These are phyloP conservation scores for Chalara sp. DNA, from an alignment of 2,329 filamentous ascomycete species.

Conservation along the genomic window DNA sequence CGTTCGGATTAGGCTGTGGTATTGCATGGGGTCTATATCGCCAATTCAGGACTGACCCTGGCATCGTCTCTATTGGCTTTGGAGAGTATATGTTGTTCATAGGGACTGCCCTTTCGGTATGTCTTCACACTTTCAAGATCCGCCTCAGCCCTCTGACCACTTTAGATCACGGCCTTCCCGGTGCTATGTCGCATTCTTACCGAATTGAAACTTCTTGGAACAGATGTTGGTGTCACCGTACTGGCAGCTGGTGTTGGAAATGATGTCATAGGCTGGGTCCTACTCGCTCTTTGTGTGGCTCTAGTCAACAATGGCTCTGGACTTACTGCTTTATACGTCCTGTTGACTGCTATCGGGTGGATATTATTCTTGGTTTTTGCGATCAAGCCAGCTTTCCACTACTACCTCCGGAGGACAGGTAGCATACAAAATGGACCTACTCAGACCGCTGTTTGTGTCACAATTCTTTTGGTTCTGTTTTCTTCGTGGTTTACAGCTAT, in stretches of 20 bases:
- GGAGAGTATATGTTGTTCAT: slow-evolving; percentile 70
- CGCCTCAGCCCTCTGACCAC: not conserved
- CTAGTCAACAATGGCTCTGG: slow-evolving; percentile 84
- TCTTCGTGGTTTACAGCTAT: slow-evolving; percentile 85
- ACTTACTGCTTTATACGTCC: slow-evolving; percentile 75
- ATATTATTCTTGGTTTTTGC: slow-evolving; percentile 66
- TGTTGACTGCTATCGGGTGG: slow-evolving; percentile 71
- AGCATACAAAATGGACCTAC: slow-evolving; percentile 83
- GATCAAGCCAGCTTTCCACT: slow-evolving; percentile 69
- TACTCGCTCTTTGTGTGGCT: slow-evolving; percentile 87
- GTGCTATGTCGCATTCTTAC: slow-evolving; percentile 91
- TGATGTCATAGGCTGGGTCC: slow-evolving; percentile 85
- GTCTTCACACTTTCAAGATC: not conserved
- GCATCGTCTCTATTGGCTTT: slow-evolving; percentile 51
- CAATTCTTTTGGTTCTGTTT: slow-evolving; percentile 68
- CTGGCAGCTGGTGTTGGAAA: slow-evolving; percentile 89
- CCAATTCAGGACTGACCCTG: slow-evolving; percentile 48
- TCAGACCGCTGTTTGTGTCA: slow-evolving; percentile 77
- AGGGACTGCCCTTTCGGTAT: slow-evolving; percentile 73
- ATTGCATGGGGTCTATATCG: slow-evolving; percentile 78
- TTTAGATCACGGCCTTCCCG: slow-evolving; percentile 74
- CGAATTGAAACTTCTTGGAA: slow-evolving; percentile 78
- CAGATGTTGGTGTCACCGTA: slow-evolving; percentile 80
- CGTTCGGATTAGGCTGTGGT: slow-evolving; percentile 74
- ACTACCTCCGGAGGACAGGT: slow-evolving; percentile 64